Base-by-base conservation (phyloP, 345 rosid genomes). In the Salix caprea region DNA sequence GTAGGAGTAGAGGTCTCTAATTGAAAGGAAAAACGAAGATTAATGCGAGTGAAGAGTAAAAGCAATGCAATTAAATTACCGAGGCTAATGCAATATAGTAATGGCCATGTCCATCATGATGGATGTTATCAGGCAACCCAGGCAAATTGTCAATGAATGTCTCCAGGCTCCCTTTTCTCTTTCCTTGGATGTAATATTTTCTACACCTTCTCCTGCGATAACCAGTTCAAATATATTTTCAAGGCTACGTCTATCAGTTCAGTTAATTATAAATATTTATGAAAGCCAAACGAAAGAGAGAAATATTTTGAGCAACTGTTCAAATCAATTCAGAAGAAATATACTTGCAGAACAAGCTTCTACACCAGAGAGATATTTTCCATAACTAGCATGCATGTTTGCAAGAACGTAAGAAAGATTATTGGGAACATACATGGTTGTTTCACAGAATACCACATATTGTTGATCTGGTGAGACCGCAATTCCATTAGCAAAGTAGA, bases 401-500 rank as follows among this genome's bases (percentile, higher is more conserved):
- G 37, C 18, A 10, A n/a, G 44, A 40, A 40, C 13, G 44, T 40
- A 40, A 40, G 10, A 9, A 40, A 40, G 13, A 40, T 40, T 40
- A 2, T 11, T 40, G 12, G 44, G 44, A 40, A 79, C 88, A 48
- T 79, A 95, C 97, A 89, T 77, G 21, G 80, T 1, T 14, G 91
- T 84, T 71, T 93, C 97, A 12, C 96, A 93, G 83, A 88, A 93
- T 77, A 91, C 65, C 21, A 86, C 77, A 72, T 54, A 86, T 7
- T 87, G 76, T 76, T 89, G 97, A 69, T 82, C 79, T 0, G 94
- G 93, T 30, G 96, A 91, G 48, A 91, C 28, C 0, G 87, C 82
- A 28, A 95, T 58, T 32, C 98, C 99, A 67, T 95, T 91, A 5
- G 97, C 86, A 7, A 93, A 91, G 84, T 91, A 89, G 37, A 93